These are phyloP conservation scores for Didymella lethalis DNA, from an alignment of 2,329 filamentous ascomycete genomes.

Conservation along the genomic window DNA sequence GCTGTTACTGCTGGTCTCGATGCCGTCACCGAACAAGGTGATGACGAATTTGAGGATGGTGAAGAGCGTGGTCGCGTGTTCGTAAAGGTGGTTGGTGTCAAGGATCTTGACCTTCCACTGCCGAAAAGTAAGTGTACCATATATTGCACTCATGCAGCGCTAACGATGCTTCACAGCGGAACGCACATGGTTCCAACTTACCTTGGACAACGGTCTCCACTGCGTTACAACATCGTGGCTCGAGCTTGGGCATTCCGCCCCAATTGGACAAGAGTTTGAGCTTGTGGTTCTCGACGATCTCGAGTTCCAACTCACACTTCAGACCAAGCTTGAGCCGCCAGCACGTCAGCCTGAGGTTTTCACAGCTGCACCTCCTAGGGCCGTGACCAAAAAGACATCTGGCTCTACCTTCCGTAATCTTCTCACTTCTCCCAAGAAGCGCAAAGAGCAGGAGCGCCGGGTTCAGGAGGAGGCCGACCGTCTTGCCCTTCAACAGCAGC, in stretches of 20 bases:
- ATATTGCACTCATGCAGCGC: constrained; percentile 6
- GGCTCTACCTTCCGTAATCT: constrained; percentile 81
- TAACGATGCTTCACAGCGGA: constrained; percentile 67
- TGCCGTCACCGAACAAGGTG: constrained; percentile 74
- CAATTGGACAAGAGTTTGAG: constrained; percentile 98
- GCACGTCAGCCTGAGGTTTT: constrained; percentile 52
- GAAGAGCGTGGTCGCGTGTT: constrained; percentile 90
- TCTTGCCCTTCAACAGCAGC: constrained; percentile 58
- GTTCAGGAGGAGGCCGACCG: constrained; percentile 85
- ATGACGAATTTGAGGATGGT: constrained; percentile 73
- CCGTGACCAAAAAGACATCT: constrained; percentile 76
- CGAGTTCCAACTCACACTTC: constrained; percentile 97
- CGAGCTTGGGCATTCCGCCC: constrained; percentile 87
- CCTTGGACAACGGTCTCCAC: constrained; percentile 96
- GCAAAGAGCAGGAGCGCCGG: constrained; percentile 88
- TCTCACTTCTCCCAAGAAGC: constrained; percentile 87
- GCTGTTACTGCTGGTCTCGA: constrained; percentile 70
- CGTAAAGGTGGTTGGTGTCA: constrained; percentile 98
- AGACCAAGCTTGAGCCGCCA: constrained; percentile 88
- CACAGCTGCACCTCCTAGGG: constrained; percentile 66
- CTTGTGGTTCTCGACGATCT: constrained; percentile 95
- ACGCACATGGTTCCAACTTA: constrained; percentile 92
- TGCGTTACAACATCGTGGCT: constrained; percentile 97
- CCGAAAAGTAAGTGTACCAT: constrained; percentile 76
- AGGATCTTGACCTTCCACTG: constrained; percentile 90